Evolutionary conservation across 768 basidiomycete genomes (phyloP), one percentile per base, ranked within the genome.

Genomic region (Mycena capillaripes): DNA sequence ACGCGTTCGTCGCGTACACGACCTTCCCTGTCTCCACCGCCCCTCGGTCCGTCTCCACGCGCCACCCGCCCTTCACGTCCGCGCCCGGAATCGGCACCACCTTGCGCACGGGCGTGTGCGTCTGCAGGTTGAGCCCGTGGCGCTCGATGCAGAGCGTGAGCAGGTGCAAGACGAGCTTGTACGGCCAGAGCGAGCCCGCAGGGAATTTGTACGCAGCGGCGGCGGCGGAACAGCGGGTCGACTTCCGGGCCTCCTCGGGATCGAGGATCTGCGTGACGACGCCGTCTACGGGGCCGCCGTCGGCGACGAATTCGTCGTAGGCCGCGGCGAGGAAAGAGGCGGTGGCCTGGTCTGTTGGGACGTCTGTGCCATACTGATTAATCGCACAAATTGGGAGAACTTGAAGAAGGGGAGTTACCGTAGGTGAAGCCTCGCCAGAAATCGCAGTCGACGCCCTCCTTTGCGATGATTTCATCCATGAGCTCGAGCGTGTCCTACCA

Each of bases 1-100:
- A 87, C n/a, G 82, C 86, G 76, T 88, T 88, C 44, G 86, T 87
- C 21, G 85, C 84, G 72, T 84, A 84, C 1, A 88, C 80, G 34
- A 88, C 83, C 65, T 82, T 80, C 3, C 59, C 58, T 0, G 84
- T 77, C 30, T 42, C 55, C 23, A 86, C 74, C 11, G 25, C 76
- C 1, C 87, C 87, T 17, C 84, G 76, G 10, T 79, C 69, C 8
- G 85, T 86, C 10, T 76, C 58, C n/a, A 85, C 76, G 9, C 46
- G 68, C 72, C 72, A 79, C n/a, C 75, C 63, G 7, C 77, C 76
- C 4, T 25, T 40, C 61, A 12, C 38, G 12, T 16, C 10, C 32
- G n/a, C n/a, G n/a, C 3, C 32, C 5, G 50, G 46, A 7, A 8
- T 53, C n/a, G 53, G 44, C 38, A 65, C 16, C n/a, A 75, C 69